These are phyloP conservation scores for Botrytis porri DNA, from an alignment of 2,329 filamentous ascomycete genomes.

Conservation along the genomic window DNA sequence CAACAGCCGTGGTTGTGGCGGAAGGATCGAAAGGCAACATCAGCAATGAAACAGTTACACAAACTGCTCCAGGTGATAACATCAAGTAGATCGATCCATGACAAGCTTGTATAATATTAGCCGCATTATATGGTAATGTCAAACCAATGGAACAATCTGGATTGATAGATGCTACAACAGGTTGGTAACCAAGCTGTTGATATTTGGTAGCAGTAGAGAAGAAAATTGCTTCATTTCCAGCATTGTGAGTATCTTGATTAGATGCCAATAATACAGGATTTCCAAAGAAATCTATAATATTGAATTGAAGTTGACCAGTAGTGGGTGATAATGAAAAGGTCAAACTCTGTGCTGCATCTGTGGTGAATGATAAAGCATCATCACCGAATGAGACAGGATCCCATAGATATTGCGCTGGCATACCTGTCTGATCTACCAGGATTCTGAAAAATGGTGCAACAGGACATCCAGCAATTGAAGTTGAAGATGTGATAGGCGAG, in stretches of 20 bases:
- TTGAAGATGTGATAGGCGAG: conserved; percentile 10
- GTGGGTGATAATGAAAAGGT: conserved; percentile 21
- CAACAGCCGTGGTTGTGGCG: background rate
- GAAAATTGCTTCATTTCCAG: conserved; percentile 25
- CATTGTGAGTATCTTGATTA: conserved; percentile 23
- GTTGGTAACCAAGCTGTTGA: conserved; percentile 17
- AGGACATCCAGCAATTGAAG: conserved; percentile 13
- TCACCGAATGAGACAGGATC: conserved; percentile 23
- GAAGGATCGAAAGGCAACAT: conserved; percentile 14
- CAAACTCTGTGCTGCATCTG: conserved; percentile 16
- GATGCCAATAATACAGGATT: conserved; percentile 23
- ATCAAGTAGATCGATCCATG: conserved; percentile 13
- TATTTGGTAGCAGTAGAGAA: conserved; percentile 22
- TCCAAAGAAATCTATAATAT: conserved; percentile 20
- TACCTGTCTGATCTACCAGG: conserved; percentile 18
- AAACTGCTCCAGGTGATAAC: background rate
- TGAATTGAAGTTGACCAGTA: conserved; percentile 24
- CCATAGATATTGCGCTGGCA: conserved; percentile 22
- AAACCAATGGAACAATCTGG: conserved; percentile 23
- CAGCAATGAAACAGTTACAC: background rate
- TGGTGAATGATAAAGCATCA: conserved; percentile 24
- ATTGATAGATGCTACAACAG: conserved; percentile 22
- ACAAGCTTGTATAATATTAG: conserved; percentile 18
- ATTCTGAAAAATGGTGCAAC: conserved; percentile 26
- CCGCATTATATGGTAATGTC: conserved; percentile 23